Base-by-base conservation (phyloP, 192 early-diverging fungal species). In the Gryganskiella cystojenkinii region DNA sequence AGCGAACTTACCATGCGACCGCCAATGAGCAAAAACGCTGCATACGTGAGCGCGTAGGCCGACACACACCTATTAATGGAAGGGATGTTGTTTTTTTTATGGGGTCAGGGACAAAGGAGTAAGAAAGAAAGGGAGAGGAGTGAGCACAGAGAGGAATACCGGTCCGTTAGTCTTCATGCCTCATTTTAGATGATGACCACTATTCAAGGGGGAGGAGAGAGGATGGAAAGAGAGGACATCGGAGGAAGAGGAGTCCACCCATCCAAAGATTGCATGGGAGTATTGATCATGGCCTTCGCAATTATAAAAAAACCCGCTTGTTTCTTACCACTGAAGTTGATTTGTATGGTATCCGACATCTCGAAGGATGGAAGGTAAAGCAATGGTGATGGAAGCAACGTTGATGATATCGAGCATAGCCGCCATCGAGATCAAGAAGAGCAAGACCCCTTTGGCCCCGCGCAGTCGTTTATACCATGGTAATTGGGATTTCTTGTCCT, bases 381-480 rank as follows among this genome's bases (percentile, higher is more conserved):
- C 67, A 24, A 78, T 78, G 3, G 74, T 78, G 33, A 78, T 60
- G 30, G 66, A 69, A 27, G 74, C 65, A 11, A 78, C 22, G 14
- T 64, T 69, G 19, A 78, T 78, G 42, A 78, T 64, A 22, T 78
- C 74, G 3, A 78, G 42, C 61, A 69, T 69, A 15, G 54, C 44
- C 2, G 67, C 74, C 33, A 78, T 50, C 15, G 20, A 52, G 40
- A 78, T 59, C 4, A 78, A 27, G 44, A 78, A 64, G 1, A 78
- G 47, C 3, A 69, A 40, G 30, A 69, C 14, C 0, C 65, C 65
- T 10, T 69, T 64, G 17, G 22, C 45, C 28, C 69, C 40, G 30
- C 49, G 22, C 6, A 78, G 46, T 22, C 59, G 50, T 20, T n/a
- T 63, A n/a, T 69, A 69, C 74, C 74, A 78, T 1, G 66, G 65